Conservation (phyloP, 176 grass and related monocot genomes). For the Tillandsia leiboldiana region DNA sequence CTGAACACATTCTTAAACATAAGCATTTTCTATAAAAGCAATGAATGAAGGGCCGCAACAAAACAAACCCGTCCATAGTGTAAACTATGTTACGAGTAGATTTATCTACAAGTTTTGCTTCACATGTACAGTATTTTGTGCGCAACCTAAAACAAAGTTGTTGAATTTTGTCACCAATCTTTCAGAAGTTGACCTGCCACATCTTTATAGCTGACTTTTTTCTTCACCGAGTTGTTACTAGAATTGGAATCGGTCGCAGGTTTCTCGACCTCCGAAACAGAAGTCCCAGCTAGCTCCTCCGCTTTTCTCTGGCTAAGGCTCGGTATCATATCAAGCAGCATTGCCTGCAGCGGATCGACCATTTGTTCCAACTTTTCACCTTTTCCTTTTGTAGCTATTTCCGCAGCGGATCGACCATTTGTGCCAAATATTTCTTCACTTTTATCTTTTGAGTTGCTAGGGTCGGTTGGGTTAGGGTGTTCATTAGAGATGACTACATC, state of each 20-base stretch:
- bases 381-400: constrained; percentile 9
- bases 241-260: constrained; percentile 13
- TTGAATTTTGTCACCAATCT: constrained; percentile 45
- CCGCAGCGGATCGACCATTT: constrained; percentile 15
- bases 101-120: background rate
- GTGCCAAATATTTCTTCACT: constrained; percentile 21
- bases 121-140: background rate
- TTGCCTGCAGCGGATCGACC: constrained; percentile 77
- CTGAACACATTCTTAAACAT: too few species aligned
- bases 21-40: too few species aligned
- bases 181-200: constrained; percentile 62
- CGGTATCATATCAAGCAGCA: constrained; percentile 82
- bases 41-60: background rate
- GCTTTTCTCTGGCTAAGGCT: constrained; percentile 38
- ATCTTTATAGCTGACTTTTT: constrained; percentile 92
- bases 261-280: constrained; percentile 4
- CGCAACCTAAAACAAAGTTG: background rate
- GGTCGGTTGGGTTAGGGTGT: background rate
- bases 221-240: constrained; percentile 39
- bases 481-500: background rate
- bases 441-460: constrained; percentile 14
- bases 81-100: background rate
- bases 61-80: background rate
- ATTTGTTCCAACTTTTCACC: constrained; percentile 67
- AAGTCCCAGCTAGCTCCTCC: background rate